Percentiles rank a stretch among this genome's conserved stretches.
Evolutionary conservation across 1,284 basidiomycete genomes (phyloP).

Genomic region (Cutaneotrichosporon cutaneum): DNA sequence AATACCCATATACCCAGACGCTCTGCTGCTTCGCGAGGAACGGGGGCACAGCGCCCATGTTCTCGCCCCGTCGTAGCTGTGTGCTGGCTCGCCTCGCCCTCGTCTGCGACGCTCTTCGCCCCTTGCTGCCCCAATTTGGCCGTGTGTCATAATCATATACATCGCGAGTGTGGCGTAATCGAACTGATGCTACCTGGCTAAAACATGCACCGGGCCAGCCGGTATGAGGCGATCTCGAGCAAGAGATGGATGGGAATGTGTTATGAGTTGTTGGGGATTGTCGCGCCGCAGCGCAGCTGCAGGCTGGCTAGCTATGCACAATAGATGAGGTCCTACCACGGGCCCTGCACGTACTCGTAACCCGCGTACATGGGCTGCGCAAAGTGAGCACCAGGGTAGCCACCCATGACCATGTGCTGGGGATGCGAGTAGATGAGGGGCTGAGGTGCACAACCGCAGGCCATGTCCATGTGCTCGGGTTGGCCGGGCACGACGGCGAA

Average conservation of each 20-base stretch:
- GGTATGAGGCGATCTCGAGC: conserved; percentile 7
- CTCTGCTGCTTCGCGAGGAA: neutral
- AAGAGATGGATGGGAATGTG: neutral
- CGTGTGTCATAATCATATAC: conserved; percentile 17
- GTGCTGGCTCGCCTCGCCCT: neutral
- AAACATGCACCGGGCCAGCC: conserved; percentile 8
- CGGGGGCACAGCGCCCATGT: neutral
- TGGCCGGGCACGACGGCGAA: conserved; percentile 16
- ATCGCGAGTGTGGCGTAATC: conserved; percentile 11
- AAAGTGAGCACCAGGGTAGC: conserved; percentile 2
- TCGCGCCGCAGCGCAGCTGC: conserved; percentile 2
- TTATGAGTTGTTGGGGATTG: neutral
- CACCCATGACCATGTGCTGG: conserved; percentile 15
- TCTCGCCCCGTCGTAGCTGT: neutral
- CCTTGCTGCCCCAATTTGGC: neutral
- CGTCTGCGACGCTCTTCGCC: neutral
- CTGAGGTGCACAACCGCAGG: neutral
- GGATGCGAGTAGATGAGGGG: conserved; percentile 4
- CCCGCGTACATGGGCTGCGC: conserved; percentile 13
- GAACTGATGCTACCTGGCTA: conserved; percentile 16
- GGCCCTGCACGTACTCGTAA: conserved; percentile 21
- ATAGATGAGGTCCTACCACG: conserved; percentile 15
- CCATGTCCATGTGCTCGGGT: conserved; percentile 15
- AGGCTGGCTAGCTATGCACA: conserved; percentile 1
- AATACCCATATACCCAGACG: neutral